These are phyloP conservation scores for Bryopsis sp. DNA, from an alignment of 139 green algal genomes.

Conservation along the genomic window DNA sequence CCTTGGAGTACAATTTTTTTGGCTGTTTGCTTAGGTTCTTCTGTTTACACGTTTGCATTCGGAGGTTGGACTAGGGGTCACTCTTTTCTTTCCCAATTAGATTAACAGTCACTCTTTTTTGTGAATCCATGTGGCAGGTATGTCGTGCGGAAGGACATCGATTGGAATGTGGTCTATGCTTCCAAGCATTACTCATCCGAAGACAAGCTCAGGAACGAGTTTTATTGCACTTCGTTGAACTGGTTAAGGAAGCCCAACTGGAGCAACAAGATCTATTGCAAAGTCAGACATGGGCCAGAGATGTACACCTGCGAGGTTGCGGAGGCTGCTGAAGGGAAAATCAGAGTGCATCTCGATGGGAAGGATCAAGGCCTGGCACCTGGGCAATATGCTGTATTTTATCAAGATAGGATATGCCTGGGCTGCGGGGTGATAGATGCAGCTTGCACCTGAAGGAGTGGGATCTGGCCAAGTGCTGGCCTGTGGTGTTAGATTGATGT, in stretches of 20 bases:
- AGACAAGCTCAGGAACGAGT: conserved; percentile 38
- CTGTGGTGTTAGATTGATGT: no score
- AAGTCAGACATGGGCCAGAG: conserved; percentile 73
- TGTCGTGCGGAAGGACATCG: conserved; percentile 76
- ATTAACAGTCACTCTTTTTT: conserved; percentile 2
- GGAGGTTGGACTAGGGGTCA: no score
- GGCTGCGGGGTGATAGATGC: conserved; percentile 64
- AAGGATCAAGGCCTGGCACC: conserved; percentile 88
- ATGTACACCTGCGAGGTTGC: conserved; percentile 47
- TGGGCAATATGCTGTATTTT: conserved; percentile 95
- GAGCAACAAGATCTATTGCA: conserved; percentile 26
- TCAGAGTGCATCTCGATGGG: conserved; percentile 42
- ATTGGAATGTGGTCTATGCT: conserved; percentile 77
- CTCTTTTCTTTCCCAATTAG: neutral
- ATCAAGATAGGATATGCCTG: conserved; percentile 66
- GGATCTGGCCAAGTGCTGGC: no score
- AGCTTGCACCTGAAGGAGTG: no score
- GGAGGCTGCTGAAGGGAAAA: conserved; percentile 2
- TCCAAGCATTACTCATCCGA: conserved; percentile 56
- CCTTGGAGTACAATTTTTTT: neutral
- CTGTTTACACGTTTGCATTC: neutral
- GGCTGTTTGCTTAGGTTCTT: neutral
- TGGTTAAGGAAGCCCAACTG: conserved; percentile 37
- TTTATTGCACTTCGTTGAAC: conserved; percentile 51
- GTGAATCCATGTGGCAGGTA: conserved; percentile 55